phyloP scores from a whole-genome alignment of 805 yeast genomes.

The Yarrowia osloensis region DNA sequence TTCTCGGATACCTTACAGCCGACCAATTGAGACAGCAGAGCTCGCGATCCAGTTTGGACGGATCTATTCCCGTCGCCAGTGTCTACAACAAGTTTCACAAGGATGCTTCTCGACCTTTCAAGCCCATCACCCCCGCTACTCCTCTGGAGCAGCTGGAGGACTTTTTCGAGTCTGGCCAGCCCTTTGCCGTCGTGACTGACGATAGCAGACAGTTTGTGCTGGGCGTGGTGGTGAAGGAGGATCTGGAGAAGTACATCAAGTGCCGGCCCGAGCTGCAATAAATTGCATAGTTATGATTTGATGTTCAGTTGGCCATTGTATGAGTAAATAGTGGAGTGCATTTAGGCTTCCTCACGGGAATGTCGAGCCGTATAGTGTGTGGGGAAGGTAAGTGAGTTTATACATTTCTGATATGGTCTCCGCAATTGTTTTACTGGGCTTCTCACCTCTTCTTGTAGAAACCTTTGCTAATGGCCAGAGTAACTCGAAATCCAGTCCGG shows the following conservation, averaged over 20 bases:
- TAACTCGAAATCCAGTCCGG: too few species aligned
- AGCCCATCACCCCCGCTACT: slow-evolving; percentile 54
- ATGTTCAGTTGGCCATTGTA: not conserved
- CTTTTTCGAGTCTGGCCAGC: slow-evolving; percentile 53
- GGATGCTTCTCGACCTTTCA: slow-evolving; percentile 41
- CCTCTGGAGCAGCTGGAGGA: slow-evolving; percentile 56
- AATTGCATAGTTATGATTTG: not conserved
- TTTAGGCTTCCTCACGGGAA: not conserved
- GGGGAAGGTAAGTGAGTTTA: too few species aligned
- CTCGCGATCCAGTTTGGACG: slow-evolving; percentile 34
- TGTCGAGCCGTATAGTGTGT: too few species aligned
- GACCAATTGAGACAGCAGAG: slow-evolving; percentile 44
- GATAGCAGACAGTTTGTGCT: slow-evolving; percentile 54
- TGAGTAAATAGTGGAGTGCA: not conserved
- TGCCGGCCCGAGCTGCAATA: slow-evolving; percentile 45
- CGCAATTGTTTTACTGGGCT: too few species aligned
- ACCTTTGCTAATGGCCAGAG: too few species aligned
- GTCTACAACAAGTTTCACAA: slow-evolving; percentile 40
- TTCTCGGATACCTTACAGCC: slow-evolving; percentile 54
- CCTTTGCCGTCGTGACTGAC: slow-evolving; percentile 61
- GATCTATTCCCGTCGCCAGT: slow-evolving; percentile 41
- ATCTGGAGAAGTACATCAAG: slow-evolving; percentile 47
- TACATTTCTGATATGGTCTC: too few species aligned
- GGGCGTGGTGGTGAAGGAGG: slow-evolving; percentile 59
- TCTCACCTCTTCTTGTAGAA: too few species aligned